Evolutionary conservation across 345 rosid species (phyloP).

Genomic region (Litchi chinensis): DNA sequence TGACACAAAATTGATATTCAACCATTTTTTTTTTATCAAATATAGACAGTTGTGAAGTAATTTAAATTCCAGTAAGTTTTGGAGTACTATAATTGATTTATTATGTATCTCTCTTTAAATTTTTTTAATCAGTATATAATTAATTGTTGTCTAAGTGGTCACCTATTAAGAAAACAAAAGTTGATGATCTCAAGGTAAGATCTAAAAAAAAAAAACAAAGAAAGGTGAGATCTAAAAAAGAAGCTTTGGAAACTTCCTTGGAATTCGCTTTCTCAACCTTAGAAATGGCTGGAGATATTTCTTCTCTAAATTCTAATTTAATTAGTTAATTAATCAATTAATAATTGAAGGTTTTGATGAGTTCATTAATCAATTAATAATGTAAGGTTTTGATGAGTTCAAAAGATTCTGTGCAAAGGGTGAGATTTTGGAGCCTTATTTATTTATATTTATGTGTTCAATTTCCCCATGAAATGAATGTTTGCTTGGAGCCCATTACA

Average conservation of each 20-base stretch:
- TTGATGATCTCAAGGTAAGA: slow-evolving; percentile 24
- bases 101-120: too few species aligned
- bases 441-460: too few species aligned
- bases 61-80: too few species aligned
- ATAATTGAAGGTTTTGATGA: slow-evolving; percentile 18
- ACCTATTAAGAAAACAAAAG: slow-evolving; percentile 33
- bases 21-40: too few species aligned
- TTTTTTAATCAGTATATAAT: neutral
- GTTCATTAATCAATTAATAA: too few species aligned
- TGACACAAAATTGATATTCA: too few species aligned
- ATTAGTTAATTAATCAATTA: too few species aligned
- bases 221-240: slow-evolving; percentile 12
- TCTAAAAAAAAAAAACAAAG: slow-evolving; percentile 15
- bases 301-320: neutral
- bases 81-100: too few species aligned
- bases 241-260: slow-evolving; percentile 43
- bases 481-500: slow-evolving; percentile 42
- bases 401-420: slow-evolving; percentile 35
- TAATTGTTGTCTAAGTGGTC: slow-evolving; percentile 32
- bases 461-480: slow-evolving; percentile 48
- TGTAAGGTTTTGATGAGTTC: slow-evolving; percentile 27
- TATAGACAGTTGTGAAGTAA: too few species aligned
- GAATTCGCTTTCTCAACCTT: slow-evolving; percentile 34
- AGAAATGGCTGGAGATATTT: slow-evolving; percentile 17
- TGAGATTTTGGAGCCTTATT: slow-evolving; percentile 6